Base-by-base conservation (phyloP, 164 flowering plant species). In the Protea cynaroides region DNA sequence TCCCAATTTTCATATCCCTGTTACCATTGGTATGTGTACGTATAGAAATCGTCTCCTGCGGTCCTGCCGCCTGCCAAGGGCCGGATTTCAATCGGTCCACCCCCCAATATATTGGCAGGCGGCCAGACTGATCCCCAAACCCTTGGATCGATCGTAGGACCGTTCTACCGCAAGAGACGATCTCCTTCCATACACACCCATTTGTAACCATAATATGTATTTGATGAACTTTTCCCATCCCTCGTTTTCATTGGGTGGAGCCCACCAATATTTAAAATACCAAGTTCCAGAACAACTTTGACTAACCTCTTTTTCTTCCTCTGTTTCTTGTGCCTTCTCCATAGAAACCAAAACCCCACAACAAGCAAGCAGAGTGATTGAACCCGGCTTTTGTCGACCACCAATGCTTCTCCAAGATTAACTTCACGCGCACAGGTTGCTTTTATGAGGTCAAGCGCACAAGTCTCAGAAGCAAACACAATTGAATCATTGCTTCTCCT, bases 181-280 rank as follows among this genome's bases (percentile, higher is more conserved):
- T n/a, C n/a, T n/a, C n/a, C n/a, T n/a, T 82, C 82, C 9, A 87
- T n/a, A n/a, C 92, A 75, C n/a, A 88, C 79, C 97, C 97, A 91
- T 72, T 91, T 91, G 65, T 82, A 85, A 17, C 94, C 95, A 64
- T 96, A 92, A 58, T 82, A 92, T 21, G 96, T 84, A 65, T 90
- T 96, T n/a, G n/a, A n/a, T n/a, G n/a, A n/a, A n/a, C n/a, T n/a
- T 0, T 72, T 85, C 0, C 89, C 89, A 17, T 86, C 95, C 46
- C 91, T 69, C 18, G 93, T 84, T 74, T 92, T 92, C 96, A 86
- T 85, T 2, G 96, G 98, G 71, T 86, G 88, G 25, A 90, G 83
- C n/a, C 90, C 92, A 7, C 69, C 83, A 5, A 88, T 94, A 63
- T 72, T 88, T 59, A 92, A 55, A 69, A 92, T 74, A n/a, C 98